These are phyloP conservation scores for Talaromyces sp. DNA, from an alignment of 2,329 filamentous ascomycete species.

Conservation along the genomic window DNA sequence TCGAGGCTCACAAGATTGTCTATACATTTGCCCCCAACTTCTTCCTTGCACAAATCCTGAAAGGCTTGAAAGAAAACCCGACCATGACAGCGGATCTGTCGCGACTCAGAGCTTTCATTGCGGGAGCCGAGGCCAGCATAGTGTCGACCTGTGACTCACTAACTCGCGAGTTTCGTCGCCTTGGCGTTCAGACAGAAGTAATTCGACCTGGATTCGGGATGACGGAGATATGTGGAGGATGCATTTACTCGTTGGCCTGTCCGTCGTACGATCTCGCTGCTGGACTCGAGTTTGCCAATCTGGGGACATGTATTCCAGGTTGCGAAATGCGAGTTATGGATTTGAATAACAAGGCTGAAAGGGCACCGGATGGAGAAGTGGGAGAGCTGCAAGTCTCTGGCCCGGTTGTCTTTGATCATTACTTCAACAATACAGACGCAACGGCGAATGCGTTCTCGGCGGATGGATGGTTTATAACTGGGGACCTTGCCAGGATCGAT, in stretches of 20 bases:
- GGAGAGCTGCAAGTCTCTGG: slow-evolving; percentile 19
- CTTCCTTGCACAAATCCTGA: slow-evolving; percentile 18
- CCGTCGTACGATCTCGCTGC: background rate
- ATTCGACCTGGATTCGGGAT: slow-evolving; percentile 14
- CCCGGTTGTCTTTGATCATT: slow-evolving; percentile 24
- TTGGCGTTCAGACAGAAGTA: background rate
- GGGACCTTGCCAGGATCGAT: slow-evolving; percentile 34
- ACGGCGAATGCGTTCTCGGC: slow-evolving; percentile 24
- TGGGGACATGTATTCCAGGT: background rate
- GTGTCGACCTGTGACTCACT: slow-evolving; percentile 20
- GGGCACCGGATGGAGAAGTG: background rate
- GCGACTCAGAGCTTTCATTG: slow-evolving; percentile 35
- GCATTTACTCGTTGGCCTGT: background rate
- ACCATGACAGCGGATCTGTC: slow-evolving; percentile 14
- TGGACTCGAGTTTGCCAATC: slow-evolving; percentile 1
- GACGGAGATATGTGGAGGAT: slow-evolving; percentile 7
- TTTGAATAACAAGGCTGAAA: background rate
- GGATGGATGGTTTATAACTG: slow-evolving; percentile 30
- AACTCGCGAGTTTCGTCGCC: background rate
- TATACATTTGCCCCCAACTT: slow-evolving; percentile 25
- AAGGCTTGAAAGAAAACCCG: background rate
- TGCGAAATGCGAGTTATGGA: background rate
- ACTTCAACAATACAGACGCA: slow-evolving; percentile 24
- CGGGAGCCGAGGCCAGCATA: slow-evolving; percentile 52
- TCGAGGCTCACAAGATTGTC: slow-evolving; percentile 36